These are phyloP conservation scores for Selenicereus undatus DNA, from an alignment of 148 eudicot species.

Conservation along the genomic window DNA sequence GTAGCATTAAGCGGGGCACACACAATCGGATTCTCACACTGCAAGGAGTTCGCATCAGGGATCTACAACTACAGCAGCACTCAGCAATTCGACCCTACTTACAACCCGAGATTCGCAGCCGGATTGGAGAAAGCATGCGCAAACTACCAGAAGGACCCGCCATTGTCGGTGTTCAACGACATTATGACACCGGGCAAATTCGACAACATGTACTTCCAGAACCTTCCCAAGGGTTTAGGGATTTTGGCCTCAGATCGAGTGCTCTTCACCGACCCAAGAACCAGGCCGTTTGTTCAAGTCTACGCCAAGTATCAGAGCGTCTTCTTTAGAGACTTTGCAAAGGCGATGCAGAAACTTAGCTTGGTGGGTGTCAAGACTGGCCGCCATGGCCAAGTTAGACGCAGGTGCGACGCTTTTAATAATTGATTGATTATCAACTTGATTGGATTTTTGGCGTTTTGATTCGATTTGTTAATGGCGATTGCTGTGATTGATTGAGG, in stretches of 20 bases:
- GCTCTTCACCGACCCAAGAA: slow-evolving; percentile 18
- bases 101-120: slow-evolving; percentile 37
- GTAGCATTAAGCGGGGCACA: slow-evolving; percentile 50
- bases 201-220: slow-evolving; percentile 41
- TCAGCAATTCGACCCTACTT: slow-evolving; percentile 29
- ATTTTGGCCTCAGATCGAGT: slow-evolving; percentile 42
- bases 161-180: slow-evolving; percentile 46
- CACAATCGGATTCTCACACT: slow-evolving; percentile 52
- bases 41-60: slow-evolving; percentile 38
- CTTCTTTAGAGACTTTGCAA: slow-evolving; percentile 34
- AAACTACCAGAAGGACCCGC: slow-evolving; percentile 25
- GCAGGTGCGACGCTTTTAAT: slow-evolving; percentile 75
- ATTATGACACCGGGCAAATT: slow-evolving; percentile 46
- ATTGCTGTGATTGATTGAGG: neutral
- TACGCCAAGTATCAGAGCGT: slow-evolving; percentile 45
- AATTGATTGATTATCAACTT: neutral
- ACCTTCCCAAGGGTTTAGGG: slow-evolving; percentile 39
- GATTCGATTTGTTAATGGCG: neutral
- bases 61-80: slow-evolving; percentile 31
- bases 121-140: slow-evolving; percentile 24
- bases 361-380: slow-evolving; percentile 61
- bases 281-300: slow-evolving; percentile 29
- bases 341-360: slow-evolving; percentile 77
- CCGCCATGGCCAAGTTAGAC: slow-evolving; percentile 61
- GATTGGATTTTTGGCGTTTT: neutral